Evolutionary conservation across 257 asterid genomes (phyloP).

Genomic region (Avicennia marina): DNA sequence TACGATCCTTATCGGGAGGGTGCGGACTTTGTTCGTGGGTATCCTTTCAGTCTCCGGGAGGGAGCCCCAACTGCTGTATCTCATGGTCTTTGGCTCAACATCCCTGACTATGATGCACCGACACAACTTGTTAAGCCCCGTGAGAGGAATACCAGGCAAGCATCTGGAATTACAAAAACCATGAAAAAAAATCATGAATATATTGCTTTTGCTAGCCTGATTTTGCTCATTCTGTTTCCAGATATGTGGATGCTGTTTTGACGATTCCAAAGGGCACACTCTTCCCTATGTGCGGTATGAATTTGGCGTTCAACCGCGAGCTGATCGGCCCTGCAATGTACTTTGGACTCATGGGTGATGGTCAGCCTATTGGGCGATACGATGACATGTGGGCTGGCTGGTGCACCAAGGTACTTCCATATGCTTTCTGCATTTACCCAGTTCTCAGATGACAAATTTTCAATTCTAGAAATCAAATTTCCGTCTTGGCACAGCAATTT

Average conservation of each 20-base stretch:
- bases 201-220: constrained; percentile 3
- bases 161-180: neutral
- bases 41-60: too few species aligned
- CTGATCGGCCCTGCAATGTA: constrained; percentile 91
- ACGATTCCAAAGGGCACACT: constrained; percentile 74
- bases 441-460: too few species aligned
- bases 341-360: constrained; percentile 90
- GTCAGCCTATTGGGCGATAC: constrained; percentile 86
- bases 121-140: too few species aligned
- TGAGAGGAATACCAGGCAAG: too few species aligned
- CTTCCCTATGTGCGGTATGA: too few species aligned
- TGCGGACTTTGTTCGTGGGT: too few species aligned
- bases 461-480: too few species aligned
- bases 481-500: too few species aligned
- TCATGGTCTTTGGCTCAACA: too few species aligned
- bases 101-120: too few species aligned
- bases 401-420: constrained; percentile 61
- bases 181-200: neutral
- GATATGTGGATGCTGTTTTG: constrained; percentile 77
- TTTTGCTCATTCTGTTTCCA: constrained; percentile 21
- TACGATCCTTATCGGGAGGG: too few species aligned
- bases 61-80: too few species aligned
- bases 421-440: neutral
- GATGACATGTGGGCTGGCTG: constrained; percentile 95
- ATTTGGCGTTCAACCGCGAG: constrained; percentile 67